Base-by-base conservation (phyloP, 805 yeast species). In the Lipomyces chichibuensis region DNA sequence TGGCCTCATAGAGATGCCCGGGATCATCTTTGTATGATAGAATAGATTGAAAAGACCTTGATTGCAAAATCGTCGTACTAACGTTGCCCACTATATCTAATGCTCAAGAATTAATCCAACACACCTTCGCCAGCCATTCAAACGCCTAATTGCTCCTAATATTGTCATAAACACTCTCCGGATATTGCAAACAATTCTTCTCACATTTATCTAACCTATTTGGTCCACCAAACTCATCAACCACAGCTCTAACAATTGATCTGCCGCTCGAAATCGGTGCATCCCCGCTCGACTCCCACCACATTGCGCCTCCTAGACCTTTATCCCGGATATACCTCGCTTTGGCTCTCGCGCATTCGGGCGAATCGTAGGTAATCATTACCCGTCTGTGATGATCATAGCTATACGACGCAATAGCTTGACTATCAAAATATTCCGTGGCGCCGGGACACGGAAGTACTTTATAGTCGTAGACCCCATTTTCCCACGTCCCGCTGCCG, bases 201-300 rank as follows among this genome's bases (percentile, higher is more conserved):
- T 29, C 58, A n/a, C 25, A 46, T 7, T 20, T 63, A 2, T 46
- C 72, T 17, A 57, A 27, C 7, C 57, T 79, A 72, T 1, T 51
- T 43, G 59, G 77, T 74, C 59, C 63, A 14, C 54, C 64, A 1
- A 77, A 73, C 74, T 92, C 97, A 1, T 97, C 51, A 39, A 57
- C 60, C 98, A 71, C 98, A 98, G 33, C 99, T 98, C 73, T 95
- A 92, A 62, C 98, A 98, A 78, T 95, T 98, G 71, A 94, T 82
- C 66, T 89, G 92, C 90, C 94, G 89, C 76, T 92, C 97, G 58
- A 88, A 93, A 75, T 91, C 94, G 8, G 96, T n/a, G 29, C 63
- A 23, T 57, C 60, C 27, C 51, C 97, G 64, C 88, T 83, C 0
- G 97, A 88, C 74, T 93, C 97, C 98, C 98, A 93, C 88, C 91